Evolutionary conservation across 2,329 filamentous ascomycete species (phyloP).

Genomic region (Ascocoryne sarcoides): DNA sequence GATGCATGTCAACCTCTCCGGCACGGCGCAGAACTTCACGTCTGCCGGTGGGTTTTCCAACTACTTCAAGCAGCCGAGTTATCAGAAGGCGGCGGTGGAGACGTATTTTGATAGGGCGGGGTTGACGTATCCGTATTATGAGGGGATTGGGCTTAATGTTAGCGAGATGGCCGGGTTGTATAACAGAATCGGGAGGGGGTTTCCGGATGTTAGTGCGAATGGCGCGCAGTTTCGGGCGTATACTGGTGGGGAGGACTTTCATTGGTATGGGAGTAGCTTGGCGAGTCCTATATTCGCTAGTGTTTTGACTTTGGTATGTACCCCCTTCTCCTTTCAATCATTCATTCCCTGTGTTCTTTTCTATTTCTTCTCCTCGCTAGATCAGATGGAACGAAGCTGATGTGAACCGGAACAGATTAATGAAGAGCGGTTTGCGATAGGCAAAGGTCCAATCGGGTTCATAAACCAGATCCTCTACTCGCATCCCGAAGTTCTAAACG

Average conservation of each 20-base stretch:
- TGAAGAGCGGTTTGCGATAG: conserved; percentile 32
- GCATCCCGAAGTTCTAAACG: conserved; percentile 26
- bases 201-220: conserved; percentile 47
- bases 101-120: conserved; percentile 32
- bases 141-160: conserved; percentile 27
- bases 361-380: too few species aligned
- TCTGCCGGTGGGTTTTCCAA: conserved; percentile 41
- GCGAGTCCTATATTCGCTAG: conserved; percentile 17
- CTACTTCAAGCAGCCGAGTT: conserved; percentile 40
- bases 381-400: too few species aligned
- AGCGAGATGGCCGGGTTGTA: conserved; percentile 38
- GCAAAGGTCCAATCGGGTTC: conserved; percentile 35
- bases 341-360: conserved; percentile 30
- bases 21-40: conserved; percentile 35
- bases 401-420: too few species aligned
- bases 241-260: conserved; percentile 1
- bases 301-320: conserved; percentile 15
- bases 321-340: background rate
- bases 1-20: conserved; percentile 15
- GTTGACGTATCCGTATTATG: conserved; percentile 19
- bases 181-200: conserved; percentile 40
- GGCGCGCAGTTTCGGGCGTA: conserved; percentile 29
- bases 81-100: conserved; percentile 37
- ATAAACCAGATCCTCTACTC: conserved; percentile 32
- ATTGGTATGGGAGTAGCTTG: conserved; percentile 16